phyloP scores from a whole-genome alignment of 805 yeast genomes.

The Soucietia sequanensis region DNA sequence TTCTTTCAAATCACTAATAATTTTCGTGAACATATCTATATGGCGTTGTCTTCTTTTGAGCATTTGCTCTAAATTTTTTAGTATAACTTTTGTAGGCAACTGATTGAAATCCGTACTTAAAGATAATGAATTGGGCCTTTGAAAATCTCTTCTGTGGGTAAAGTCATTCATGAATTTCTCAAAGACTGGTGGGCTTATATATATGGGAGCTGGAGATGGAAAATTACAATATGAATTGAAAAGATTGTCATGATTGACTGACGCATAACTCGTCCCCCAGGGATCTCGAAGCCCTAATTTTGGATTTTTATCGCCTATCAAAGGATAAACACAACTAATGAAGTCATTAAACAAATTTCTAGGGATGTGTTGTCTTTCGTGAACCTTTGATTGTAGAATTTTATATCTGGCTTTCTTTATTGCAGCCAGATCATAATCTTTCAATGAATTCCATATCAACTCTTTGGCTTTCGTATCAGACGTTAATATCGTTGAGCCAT shows the following conservation, averaged over 20 bases:
- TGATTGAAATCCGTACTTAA: neutral
- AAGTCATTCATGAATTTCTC: constrained; percentile 26
- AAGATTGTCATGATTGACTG: constrained; percentile 24
- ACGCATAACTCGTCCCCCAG: constrained; percentile 1
- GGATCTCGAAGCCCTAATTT: constrained; percentile 1
- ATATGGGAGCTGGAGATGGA: constrained; percentile 24
- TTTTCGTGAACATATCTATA: constrained; percentile 16
- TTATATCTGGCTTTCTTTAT: too few species aligned
- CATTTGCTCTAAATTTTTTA: constrained; percentile 17
- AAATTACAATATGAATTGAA: constrained; percentile 23
- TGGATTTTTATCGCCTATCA: too few species aligned
- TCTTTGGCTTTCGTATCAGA: too few species aligned
- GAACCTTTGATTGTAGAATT: too few species aligned
- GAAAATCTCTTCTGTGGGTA: constrained; percentile 21
- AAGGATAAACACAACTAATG: too few species aligned
- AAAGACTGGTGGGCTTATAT: constrained; percentile 24
- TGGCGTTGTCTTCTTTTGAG: constrained; percentile 18
- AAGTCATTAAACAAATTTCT: too few species aligned
- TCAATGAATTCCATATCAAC: too few species aligned
- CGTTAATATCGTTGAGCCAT: too few species aligned
- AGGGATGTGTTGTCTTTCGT: too few species aligned
- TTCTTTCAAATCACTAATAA: constrained; percentile 26
- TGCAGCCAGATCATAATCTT: too few species aligned
- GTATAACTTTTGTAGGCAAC: constrained; percentile 2
- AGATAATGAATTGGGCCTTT: constrained; percentile 22